Base-by-base conservation (phyloP, 139 green algal genomes). In the Coelastrella sp. region DNA sequence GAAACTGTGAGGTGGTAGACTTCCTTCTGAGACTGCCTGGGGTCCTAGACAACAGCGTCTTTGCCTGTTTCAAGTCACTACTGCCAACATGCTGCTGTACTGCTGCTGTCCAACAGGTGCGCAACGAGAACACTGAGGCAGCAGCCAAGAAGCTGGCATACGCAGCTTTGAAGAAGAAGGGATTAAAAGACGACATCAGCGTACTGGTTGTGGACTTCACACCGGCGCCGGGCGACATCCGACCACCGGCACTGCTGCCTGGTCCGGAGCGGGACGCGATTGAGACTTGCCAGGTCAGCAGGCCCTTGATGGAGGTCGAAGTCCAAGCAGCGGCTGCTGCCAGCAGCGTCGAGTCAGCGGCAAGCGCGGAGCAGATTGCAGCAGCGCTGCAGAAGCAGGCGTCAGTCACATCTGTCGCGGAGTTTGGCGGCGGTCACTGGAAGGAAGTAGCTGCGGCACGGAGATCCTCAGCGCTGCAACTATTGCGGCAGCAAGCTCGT, bases 181-280 rank as follows among this genome's bases (percentile, higher is more conserved):
- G 85, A 48, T 63, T 93, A 4, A 79, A 86, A 8, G 92, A 95
- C 30, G 92, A 95, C 84, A 89, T 95, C 43, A 93, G 89, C 15
- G 89, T 89, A 34, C 38, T 95, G 19, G 91, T 95, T 6, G 86
- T 94, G 21, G 93, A 96, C 84, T 91, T 95, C 27, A 64, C 91
- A 37, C 86, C 90, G 0, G 32, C 73, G 2, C 27, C 9, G 3
- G 37, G 9, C 1, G 90, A 91, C 27, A 7, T 30, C 27, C 21
- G 45, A 3, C 51, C 67, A 32, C 79, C 79, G 4, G 73, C 62
- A 7, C 72, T 89, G 21, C 59, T 74, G 59, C 41, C 19, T 4
- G 62, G 78, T 35, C 60, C 78, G 25, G n/a, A 64, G n/a, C 32
- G 78, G 2, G 62, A 75, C 4, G 78, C 78, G 6, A 60, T 63